Evolutionary conservation across 2,329 filamentous ascomycete genomes (phyloP).

Genomic region (Chaetomiaceae sp.): DNA sequence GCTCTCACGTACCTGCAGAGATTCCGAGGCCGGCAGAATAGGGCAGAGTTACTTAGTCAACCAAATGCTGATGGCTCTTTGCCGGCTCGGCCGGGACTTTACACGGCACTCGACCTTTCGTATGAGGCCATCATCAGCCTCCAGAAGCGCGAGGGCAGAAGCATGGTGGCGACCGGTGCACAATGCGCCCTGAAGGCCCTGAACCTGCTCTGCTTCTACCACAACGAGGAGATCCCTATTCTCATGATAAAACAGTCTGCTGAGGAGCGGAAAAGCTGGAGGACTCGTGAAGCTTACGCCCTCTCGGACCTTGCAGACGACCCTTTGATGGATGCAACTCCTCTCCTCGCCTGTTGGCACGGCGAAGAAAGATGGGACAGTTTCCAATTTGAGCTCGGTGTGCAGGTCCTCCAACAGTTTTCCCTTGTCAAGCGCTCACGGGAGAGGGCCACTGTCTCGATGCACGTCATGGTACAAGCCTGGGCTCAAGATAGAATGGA

Average conservation of each 20-base stretch:
- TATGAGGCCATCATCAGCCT: background rate
- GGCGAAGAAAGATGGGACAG: background rate
- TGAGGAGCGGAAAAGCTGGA: background rate
- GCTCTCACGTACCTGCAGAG: background rate
- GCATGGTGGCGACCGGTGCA: background rate
- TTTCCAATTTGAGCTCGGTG: background rate
- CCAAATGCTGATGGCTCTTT: background rate
- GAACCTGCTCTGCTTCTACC: constrained; percentile 10
- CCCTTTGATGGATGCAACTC: background rate
- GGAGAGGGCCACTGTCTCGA: background rate
- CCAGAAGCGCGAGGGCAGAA: background rate
- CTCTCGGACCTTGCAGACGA: background rate
- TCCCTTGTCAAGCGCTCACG: background rate
- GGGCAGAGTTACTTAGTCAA: background rate
- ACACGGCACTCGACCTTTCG: constrained; percentile 10
- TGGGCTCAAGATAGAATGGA: constrained; percentile 8
- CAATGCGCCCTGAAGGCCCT: background rate
- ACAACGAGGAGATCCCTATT: constrained; percentile 2
- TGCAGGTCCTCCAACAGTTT: background rate
- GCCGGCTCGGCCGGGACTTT: background rate
- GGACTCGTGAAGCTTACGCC: background rate
- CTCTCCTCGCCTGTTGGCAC: background rate
- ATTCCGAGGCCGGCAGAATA: background rate
- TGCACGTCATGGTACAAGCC: constrained; percentile 9
- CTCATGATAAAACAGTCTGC: background rate